Evolutionary conservation across 2,329 filamentous ascomycete genomes (phyloP).

Genomic region (Ophiostoma australiae): DNA sequence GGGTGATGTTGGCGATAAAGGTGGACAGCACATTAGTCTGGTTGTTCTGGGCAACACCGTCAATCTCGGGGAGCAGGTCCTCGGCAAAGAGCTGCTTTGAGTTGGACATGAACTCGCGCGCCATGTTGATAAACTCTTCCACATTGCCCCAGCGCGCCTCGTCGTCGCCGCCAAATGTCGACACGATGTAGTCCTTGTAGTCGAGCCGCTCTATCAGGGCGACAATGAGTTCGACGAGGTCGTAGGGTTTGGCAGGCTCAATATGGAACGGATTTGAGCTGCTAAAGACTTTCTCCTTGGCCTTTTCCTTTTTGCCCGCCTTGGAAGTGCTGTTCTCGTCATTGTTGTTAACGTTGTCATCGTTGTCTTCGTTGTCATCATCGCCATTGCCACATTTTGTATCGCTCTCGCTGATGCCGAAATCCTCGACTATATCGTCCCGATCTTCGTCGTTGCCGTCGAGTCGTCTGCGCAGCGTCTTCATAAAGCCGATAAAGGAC

Average conservation of each 20-base stretch:
- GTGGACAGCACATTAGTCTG: constrained; percentile 62
- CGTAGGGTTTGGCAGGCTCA: constrained; percentile 1
- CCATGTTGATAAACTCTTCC: constrained; percentile 77
- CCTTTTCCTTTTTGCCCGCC: background rate
- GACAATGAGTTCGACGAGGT: constrained; percentile 47
- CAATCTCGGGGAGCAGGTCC: constrained; percentile 60
- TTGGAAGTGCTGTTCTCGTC: constrained; percentile 22
- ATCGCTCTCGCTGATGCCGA: background rate
- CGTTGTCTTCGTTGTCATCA: background rate
- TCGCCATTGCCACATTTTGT: background rate
- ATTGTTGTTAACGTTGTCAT: background rate
- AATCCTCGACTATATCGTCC: background rate
- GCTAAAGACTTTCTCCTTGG: background rate
- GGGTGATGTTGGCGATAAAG: constrained; percentile 83
- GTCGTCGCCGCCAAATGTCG: constrained; percentile 66
- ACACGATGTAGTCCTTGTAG: constrained; percentile 69
- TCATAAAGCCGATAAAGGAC: constrained; percentile 13
- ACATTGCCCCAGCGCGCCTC: constrained; percentile 84
- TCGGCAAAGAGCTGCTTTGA: constrained; percentile 41
- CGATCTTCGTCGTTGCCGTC: constrained; percentile 8
- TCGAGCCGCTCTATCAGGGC: constrained; percentile 59
- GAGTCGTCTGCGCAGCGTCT: constrained; percentile 11
- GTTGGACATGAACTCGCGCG: constrained; percentile 59
- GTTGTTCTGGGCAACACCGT: constrained; percentile 63
- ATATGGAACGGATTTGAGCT: background rate